These are phyloP conservation scores for Collybia mongolica DNA, from an alignment of 768 basidiomycete species.

Conservation along the genomic window DNA sequence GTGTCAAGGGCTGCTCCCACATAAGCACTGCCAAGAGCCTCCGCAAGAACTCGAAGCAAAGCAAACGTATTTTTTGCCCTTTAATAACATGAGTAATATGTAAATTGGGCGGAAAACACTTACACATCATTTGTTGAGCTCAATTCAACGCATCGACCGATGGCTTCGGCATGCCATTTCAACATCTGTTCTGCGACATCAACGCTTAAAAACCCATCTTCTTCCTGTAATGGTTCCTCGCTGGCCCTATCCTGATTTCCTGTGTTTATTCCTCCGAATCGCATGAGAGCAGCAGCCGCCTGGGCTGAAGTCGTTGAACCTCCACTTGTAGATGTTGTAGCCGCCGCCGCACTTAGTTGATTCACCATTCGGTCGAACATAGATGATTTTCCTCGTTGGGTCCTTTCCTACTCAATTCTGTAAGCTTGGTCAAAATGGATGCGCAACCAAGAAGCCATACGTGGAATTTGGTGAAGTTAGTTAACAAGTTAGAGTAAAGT, in stretches of 20 bases:
- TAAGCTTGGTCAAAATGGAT: conserved; percentile 8
- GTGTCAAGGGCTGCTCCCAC: conserved; percentile 92
- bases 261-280: conserved; percentile 79
- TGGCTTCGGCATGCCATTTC: conserved; percentile 97
- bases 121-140: conserved; percentile 83
- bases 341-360: conserved; percentile 77
- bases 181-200: conserved; percentile 87
- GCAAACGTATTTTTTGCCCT: conserved; percentile 90
- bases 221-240: conserved; percentile 75
- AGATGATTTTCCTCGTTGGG: conserved; percentile 68
- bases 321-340: conserved; percentile 57
- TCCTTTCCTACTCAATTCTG: conserved; percentile 42
- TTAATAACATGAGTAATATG: conserved; percentile 4
- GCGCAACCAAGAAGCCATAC: conserved; percentile 41
- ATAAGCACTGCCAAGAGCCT: conserved; percentile 80
- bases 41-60: conserved; percentile 80
- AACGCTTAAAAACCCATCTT: conserved; percentile 79
- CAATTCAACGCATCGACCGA: conserved; percentile 92
- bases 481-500: conserved; percentile 72
- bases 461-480: conserved; percentile 84
- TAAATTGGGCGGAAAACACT: conserved; percentile 26
- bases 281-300: conserved; percentile 86
- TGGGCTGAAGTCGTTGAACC: conserved; percentile 72
- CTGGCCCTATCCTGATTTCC: conserved; percentile 46
- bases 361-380: conserved; percentile 93